These are phyloP conservation scores for Podospora anserina DNA, from an alignment of 495 filamentous ascomycete genomes.

Conservation along the genomic window DNA sequence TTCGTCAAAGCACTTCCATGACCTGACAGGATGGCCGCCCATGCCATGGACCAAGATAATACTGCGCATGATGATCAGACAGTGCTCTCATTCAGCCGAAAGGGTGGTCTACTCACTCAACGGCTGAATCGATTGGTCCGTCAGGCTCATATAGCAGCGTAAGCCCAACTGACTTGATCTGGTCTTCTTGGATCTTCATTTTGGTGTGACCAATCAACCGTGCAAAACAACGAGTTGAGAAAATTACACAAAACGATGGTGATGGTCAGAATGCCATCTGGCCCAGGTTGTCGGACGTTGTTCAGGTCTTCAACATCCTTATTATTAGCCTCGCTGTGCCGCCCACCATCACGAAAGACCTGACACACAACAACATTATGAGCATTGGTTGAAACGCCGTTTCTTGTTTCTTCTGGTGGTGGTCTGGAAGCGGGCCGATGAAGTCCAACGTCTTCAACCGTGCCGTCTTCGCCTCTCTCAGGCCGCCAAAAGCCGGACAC, in stretches of 20 bases:
- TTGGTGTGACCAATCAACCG: neutral
- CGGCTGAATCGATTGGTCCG: constrained; percentile 26
- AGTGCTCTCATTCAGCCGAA: neutral
- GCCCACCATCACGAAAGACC: neutral
- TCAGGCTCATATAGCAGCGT: constrained; percentile 40
- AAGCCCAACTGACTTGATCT: constrained; percentile 36
- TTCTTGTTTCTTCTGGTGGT: constrained; percentile 1
- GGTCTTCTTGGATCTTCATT: constrained; percentile 31
- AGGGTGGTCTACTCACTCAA: constrained; percentile 33
- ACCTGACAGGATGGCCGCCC: constrained; percentile 38
- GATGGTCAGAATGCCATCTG: neutral
- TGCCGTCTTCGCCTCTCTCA: constrained; percentile 31
- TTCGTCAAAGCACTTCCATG: constrained; percentile 30
- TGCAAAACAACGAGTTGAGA: too few species aligned
- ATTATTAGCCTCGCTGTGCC: constrained; percentile 18
- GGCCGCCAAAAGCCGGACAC: constrained; percentile 26
- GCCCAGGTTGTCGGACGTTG: constrained; percentile 3
- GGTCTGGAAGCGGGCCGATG: constrained; percentile 24
- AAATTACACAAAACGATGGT: too few species aligned
- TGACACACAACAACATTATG: constrained; percentile 11
- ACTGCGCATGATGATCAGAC: constrained; percentile 18
- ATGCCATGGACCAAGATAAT: constrained; percentile 39
- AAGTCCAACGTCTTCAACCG: constrained; percentile 23
- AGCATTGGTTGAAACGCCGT: constrained; percentile 15
- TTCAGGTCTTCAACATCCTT: constrained; percentile 7